These are phyloP conservation scores for Citrus inodora DNA, from an alignment of 345 rosid species.

Conservation along the genomic window DNA sequence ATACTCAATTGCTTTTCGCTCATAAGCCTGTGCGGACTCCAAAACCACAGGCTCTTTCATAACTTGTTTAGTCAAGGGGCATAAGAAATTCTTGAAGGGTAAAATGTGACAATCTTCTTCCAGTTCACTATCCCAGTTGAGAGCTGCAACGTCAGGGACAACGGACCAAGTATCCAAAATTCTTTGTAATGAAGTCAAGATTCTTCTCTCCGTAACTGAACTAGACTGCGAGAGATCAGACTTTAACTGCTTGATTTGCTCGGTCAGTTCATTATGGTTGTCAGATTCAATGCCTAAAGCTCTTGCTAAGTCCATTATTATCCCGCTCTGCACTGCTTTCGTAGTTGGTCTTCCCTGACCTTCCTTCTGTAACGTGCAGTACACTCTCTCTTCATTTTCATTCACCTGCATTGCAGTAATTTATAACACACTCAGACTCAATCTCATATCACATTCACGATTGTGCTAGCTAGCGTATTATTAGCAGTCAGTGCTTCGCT, in stretches of 20 bases:
- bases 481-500: background rate
- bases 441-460: too few relatives aligned
- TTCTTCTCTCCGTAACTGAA: conserved; percentile 20
- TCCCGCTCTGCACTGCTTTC: conserved; percentile 41
- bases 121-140: conserved; percentile 12
- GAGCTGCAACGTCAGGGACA: conserved; percentile 9
- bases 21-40: conserved; percentile 46
- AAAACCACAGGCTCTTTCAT: conserved; percentile 48
- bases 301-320: conserved; percentile 42
- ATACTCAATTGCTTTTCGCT: conserved; percentile 32
- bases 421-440: background rate
- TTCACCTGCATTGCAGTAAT: conserved; percentile 22
- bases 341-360: conserved; percentile 29
- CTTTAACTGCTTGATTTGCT: conserved; percentile 35
- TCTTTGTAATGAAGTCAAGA: conserved; percentile 26
- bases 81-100: conserved; percentile 36
- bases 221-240: conserved; percentile 16
- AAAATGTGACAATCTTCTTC: conserved; percentile 35
- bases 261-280: conserved; percentile 20
- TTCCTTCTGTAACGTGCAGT: conserved; percentile 32
- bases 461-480: too few relatives aligned
- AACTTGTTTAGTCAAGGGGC: conserved; percentile 47
- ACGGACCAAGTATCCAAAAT: conserved; percentile 29
- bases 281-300: conserved; percentile 33
- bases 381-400: conserved; percentile 42